Percentiles rank a stretch among this genome's conserved stretches.
Evolutionary conservation across 2,329 filamentous ascomycete genomes (phyloP).

Genomic region (Emergomyces orientalis): DNA sequence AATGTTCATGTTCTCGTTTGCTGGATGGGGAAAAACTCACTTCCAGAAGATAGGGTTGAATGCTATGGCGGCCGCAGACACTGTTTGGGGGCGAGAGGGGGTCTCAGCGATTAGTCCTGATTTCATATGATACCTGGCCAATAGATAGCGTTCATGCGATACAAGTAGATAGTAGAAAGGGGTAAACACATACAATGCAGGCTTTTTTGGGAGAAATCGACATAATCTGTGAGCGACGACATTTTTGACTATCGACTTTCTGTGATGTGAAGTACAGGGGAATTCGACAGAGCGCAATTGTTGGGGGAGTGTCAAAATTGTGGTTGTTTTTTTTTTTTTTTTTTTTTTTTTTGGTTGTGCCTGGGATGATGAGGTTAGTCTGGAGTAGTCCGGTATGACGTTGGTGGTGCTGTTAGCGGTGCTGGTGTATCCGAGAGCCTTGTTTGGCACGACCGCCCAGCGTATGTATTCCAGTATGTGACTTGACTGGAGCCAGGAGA

Average conservation of each 20-base stretch:
- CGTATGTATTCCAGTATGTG: too few species aligned
- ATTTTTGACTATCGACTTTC: slow-evolving; percentile 18
- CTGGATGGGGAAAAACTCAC: slow-evolving; percentile 48
- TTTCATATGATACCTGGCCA: background rate
- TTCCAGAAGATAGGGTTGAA: slow-evolving; percentile 99
- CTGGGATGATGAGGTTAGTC: background rate
- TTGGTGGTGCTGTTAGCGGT: background rate
- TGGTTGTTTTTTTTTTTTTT: background rate
- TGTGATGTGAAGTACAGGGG: slow-evolving; percentile 5
- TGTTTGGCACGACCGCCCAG: background rate
- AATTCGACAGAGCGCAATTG: background rate
- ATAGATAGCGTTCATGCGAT: too few species aligned
- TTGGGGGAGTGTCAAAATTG: background rate
- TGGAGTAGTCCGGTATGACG: background rate
- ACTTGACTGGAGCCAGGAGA: too few species aligned
- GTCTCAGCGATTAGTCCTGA: slow-evolving; percentile 2
- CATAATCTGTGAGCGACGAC: slow-evolving; percentile 31
- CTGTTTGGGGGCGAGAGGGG: slow-evolving; percentile 38
- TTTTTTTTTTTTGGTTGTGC: background rate
- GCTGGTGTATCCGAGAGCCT: background rate
- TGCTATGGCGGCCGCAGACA: slow-evolving; percentile 69
- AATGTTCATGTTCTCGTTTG: background rate
- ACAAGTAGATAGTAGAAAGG: too few species aligned
- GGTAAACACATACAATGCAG: slow-evolving; percentile 48
- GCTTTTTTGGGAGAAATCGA: slow-evolving; percentile 60